These are phyloP conservation scores for Epichloe festucae DNA, from an alignment of 2,329 filamentous ascomycete genomes.

Conservation along the genomic window DNA sequence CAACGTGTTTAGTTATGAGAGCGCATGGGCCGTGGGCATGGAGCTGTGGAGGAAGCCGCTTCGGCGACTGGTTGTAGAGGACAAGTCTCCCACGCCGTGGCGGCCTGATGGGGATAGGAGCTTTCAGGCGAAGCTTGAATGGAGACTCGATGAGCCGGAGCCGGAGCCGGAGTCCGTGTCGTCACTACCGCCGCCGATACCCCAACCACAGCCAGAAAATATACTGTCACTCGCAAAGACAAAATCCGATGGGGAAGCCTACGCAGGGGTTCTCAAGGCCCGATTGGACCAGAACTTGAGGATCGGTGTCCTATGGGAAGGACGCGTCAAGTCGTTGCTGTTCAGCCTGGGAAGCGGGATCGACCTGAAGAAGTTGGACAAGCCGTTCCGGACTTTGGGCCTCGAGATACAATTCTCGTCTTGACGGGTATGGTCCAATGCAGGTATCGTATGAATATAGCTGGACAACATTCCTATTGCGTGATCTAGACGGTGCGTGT, in stretches of 20 bases:
- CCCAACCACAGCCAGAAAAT: neutral
- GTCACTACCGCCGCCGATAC: neutral
- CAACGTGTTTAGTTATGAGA: slow-evolving; percentile 97
- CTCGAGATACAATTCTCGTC: slow-evolving; percentile 76
- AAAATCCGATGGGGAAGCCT: slow-evolving; percentile 43
- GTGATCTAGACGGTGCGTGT: too few relatives aligned
- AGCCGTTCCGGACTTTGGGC: slow-evolving; percentile 64
- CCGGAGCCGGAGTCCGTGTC: slow-evolving; percentile 15
- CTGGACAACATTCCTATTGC: too few relatives aligned
- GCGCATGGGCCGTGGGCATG: slow-evolving; percentile 79
- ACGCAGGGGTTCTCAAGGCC: slow-evolving; percentile 80
- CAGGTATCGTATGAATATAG: too few relatives aligned
- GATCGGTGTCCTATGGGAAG: slow-evolving; percentile 84
- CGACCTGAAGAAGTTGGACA: slow-evolving; percentile 62
- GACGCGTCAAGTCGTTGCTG: slow-evolving; percentile 78
- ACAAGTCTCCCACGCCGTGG: slow-evolving; percentile 12
- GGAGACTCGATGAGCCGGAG: slow-evolving; percentile 30
- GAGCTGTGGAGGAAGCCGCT: slow-evolving; percentile 72
- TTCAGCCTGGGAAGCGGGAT: slow-evolving; percentile 84
- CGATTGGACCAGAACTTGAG: slow-evolving; percentile 79
- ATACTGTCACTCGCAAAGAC: slow-evolving; percentile 7
- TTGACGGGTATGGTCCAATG: slow-evolving; percentile 25
- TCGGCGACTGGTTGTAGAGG: slow-evolving; percentile 23
- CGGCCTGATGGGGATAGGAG: slow-evolving; percentile 20
- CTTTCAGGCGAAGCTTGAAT: slow-evolving; percentile 41